Conservation (phyloP, 495 filamentous ascomycete species). For the Penicillium paradoxum region DNA sequence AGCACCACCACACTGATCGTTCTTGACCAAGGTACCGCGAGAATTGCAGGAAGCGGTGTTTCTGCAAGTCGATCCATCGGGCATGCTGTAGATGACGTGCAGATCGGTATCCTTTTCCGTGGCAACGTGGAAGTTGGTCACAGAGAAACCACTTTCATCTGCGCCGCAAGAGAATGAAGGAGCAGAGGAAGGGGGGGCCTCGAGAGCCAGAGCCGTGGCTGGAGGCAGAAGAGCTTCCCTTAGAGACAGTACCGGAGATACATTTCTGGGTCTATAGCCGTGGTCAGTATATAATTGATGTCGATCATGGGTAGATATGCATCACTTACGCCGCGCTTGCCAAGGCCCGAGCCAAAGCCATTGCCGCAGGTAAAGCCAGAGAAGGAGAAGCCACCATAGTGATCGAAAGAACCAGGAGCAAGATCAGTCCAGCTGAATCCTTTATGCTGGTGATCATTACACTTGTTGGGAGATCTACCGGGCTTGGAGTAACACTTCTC, state of each 20-base stretch:
- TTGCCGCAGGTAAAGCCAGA: conserved; percentile 61
- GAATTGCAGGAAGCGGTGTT: conserved; percentile 60
- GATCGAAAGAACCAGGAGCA: conserved; percentile 52
- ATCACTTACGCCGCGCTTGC: conserved; percentile 41
- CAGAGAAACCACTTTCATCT: conserved; percentile 62
- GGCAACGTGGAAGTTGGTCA: conserved; percentile 65
- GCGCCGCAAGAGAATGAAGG: conserved; percentile 54
- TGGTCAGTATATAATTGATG: conserved; percentile 1
- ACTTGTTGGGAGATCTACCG: conserved; percentile 70
- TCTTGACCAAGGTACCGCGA: conserved; percentile 62
- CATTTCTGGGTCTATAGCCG: conserved; percentile 22
- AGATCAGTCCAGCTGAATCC: conserved; percentile 73
- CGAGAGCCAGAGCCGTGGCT: background rate
- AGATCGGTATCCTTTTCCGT: conserved; percentile 70
- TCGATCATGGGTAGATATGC: conserved; percentile 10
- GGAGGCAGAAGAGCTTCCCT: conserved; percentile 14
- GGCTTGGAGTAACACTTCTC: conserved; percentile 62
- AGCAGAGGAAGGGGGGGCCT: conserved; percentile 22
- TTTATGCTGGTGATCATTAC: conserved; percentile 55
- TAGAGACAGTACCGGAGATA: conserved; percentile 18
- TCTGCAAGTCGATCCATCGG: conserved; percentile 72
- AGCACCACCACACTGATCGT: conserved; percentile 89
- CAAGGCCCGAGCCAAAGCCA: conserved; percentile 45
- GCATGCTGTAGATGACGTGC: conserved; percentile 79
- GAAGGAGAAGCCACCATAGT: conserved; percentile 71